Evolutionary conservation across 1,284 basidiomycete species (phyloP), one percentile per base, ranked within the genome.

Genomic region (Phylloboletellus chloephorus): DNA sequence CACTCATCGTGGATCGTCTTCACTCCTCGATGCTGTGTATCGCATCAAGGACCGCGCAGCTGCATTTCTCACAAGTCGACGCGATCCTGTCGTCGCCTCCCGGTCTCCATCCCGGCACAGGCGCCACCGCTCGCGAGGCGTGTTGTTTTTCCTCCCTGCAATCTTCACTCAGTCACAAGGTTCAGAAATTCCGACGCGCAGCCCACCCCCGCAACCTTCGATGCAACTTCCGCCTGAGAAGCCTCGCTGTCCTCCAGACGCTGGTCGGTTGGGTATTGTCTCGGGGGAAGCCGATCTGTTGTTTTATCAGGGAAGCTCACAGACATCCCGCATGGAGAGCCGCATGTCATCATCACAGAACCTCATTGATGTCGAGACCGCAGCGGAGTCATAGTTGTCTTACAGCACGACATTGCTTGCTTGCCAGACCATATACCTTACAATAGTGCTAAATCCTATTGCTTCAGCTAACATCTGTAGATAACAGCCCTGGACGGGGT

Each of bases 121-220:
- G 44, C 68, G 73, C 31, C 71, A 69, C 24, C 68, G 72, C 23
- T 69, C 71, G 37, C 72, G 79, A 26, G 79, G 82, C 22, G 76
- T 86, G 24, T 64, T 88, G 40, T 88, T 87, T 65, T 88, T 89
- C 71, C 72, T 89, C 33, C 86, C 85, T 24, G 82, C 86, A n/a
- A 80, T 86, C 52, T 82, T 87, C 57, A 71, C 79, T 3, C 67
- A 73, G 39, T 61, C 71, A 3, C 69, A 68, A 31, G 71, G 73
- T 46, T 61, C 76, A 39, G 74, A 80, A 49, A 58, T 73, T 20
- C 37, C 46, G 38, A 50, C 52, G 55, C 51, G 63, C 11, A 63
- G 58, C 19, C 60, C 60, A 8, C 60, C 61, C 35, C 62, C 62
- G 19, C 60, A 52, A 41, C 48, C 56, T 53, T 35, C 44, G 17